Evolutionary conservation across 2,329 filamentous ascomycete genomes (phyloP).

Genomic region (Aspergillus clavatus): DNA sequence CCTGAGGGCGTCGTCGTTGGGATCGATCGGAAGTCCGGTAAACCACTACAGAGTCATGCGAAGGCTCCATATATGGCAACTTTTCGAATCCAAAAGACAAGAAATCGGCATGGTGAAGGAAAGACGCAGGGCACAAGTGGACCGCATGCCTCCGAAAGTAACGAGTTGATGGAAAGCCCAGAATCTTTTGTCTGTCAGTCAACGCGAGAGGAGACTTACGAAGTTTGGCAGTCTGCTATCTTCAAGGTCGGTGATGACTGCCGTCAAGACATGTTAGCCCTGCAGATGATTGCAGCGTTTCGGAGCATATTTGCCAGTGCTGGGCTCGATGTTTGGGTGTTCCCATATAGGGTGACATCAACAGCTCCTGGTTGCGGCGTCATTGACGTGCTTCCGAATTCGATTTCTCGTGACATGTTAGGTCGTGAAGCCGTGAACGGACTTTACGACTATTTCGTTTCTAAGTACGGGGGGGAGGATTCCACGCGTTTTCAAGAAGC

Average conservation of each 20-base stretch:
- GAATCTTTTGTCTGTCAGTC: conserved; percentile 15
- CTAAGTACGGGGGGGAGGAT: conserved; percentile 95
- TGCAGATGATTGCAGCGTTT: conserved; percentile 98
- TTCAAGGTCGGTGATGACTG: conserved; percentile 99
- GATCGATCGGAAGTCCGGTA: conserved; percentile 96
- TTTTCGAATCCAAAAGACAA: conserved; percentile 87
- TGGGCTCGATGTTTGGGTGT: conserved; percentile 93
- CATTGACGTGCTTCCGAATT: conserved; percentile 96
- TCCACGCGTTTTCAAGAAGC: conserved; percentile 92
- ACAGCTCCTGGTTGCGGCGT: conserved; percentile 96
- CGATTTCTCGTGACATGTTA: conserved; percentile 97
- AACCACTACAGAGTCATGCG: conserved; percentile 93
- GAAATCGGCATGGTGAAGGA: conserved; percentile 24
- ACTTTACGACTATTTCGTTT: conserved; percentile 96
- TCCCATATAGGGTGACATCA: conserved; percentile 93
- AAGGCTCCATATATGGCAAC: conserved; percentile 99
- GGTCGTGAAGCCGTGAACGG: conserved; percentile 97
- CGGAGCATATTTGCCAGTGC: conserved; percentile 94
- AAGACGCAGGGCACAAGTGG: conserved; percentile 16
- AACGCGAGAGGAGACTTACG: conserved; percentile 57
- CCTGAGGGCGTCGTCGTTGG: conserved; percentile 96
- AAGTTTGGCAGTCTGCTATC: conserved; percentile 98
- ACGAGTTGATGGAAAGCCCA: conserved; percentile 15
- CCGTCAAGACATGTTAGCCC: conserved; percentile 88
- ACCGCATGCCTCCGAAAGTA: conserved; percentile 26